A percentile compares a stretch with the other conserved stretches of the same genome.
These are phyloP conservation scores for Carallia pectinifolia DNA, from an alignment of 345 rosid species.

Conservation along the genomic window DNA sequence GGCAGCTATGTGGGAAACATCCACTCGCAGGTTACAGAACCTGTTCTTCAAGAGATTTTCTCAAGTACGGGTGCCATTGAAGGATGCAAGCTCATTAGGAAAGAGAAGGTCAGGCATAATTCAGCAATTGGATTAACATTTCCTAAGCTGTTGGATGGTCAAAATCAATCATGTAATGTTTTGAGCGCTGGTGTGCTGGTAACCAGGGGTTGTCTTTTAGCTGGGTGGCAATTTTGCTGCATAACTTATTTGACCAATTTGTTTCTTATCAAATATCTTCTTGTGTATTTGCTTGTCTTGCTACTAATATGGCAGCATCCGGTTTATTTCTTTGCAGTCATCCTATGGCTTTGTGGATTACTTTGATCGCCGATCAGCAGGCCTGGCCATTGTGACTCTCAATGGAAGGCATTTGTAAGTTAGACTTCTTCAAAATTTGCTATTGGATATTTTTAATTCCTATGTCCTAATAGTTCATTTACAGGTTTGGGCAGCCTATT, in stretches of 20 bases:
- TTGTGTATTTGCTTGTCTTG: background rate
- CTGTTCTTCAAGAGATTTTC: conserved; percentile 32
- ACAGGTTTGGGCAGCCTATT: conserved; percentile 34
- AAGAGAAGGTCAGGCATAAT: conserved; percentile 29
- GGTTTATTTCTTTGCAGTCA: conserved; percentile 22
- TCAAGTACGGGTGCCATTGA: conserved; percentile 26
- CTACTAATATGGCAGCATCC: background rate
- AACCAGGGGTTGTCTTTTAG: background rate
- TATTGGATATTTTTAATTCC: conserved; percentile 3
- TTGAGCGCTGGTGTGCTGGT: background rate
- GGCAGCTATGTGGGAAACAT: conserved; percentile 35
- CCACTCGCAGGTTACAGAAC: conserved; percentile 30
- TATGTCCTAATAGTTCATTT: conserved; percentile 8
- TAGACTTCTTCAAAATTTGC: background rate
- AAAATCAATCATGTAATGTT: background rate
- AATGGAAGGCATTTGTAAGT: conserved; percentile 37
- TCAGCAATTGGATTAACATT: background rate
- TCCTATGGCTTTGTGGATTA: conserved; percentile 38
- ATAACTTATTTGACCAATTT: too few species aligned
- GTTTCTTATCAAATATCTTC: background rate
- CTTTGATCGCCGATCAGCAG: conserved; percentile 31
- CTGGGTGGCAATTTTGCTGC: too few species aligned
- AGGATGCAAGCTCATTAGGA: conserved; percentile 31
- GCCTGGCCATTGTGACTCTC: conserved; percentile 30
- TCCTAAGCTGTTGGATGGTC: background rate